Evolutionary conservation across 2,329 filamentous ascomycete species (phyloP), one percentile per base, ranked within the genome.

Genomic region (Beauveria bassiana): DNA sequence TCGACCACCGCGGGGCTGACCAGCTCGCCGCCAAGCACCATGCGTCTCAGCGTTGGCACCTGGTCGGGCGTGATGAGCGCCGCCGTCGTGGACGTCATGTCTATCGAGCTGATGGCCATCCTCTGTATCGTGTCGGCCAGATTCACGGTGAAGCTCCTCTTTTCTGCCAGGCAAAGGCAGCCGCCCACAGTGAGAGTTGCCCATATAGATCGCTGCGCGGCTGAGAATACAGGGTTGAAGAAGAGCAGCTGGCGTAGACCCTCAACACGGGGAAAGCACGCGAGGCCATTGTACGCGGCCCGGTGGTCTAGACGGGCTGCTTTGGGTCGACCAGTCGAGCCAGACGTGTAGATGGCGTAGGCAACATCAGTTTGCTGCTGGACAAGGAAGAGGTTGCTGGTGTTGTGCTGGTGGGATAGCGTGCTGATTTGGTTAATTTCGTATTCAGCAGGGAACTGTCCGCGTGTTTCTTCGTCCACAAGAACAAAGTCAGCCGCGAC

Each of bases 71-170:
- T 40, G 10, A 68, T 5, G 0, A 64, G 40, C 3, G 63, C 63
- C 2, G 66, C 47, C 0, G 64, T 62, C 7, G 67, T 66, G 1
- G 67, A 66, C 0, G 67, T 68, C n/a, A 68, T 65, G 5, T 63
- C 67, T 2, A 68, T 43, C 1, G 65, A 50, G 46, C 67, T 65
- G 3, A 67, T 51, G 0, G 51, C 46, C 59, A 67, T 60, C 4
- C 26, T 43, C 10, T 67, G 64, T 38, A 68, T 59, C 18, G 42
- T 43, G 42, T 43, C 18, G 42, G 42, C 42, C 18, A 43, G 1
- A 20, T 43, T 20, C 3, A 43, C 42, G 9, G n/a, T 43, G 42
- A 43, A 43, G 12, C n/a, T 43, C 42, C n/a, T 43, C 42, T 43
- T 43, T 10, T 43, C 18, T 3, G 42, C 42, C 42, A 43, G 3